Evolutionary conservation across 495 filamentous ascomycete species (phyloP).

Genomic region (Hypomontagnella submonticulosa): DNA sequence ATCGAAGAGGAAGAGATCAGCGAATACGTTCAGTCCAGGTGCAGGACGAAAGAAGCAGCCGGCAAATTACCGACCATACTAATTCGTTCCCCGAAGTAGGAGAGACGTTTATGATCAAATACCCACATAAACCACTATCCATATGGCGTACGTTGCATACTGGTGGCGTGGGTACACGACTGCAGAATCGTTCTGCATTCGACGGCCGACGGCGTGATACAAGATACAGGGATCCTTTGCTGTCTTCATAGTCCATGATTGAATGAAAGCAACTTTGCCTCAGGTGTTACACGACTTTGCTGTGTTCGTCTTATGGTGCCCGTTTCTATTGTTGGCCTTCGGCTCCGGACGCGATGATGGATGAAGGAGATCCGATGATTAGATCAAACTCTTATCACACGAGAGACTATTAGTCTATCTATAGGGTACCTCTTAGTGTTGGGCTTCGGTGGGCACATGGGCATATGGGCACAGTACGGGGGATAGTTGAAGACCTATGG

Average conservation of each 20-base stretch:
- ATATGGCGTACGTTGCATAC: neutral
- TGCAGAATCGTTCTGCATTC: neutral
- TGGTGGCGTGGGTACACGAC: constrained; percentile 10
- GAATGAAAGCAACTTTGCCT: no score
- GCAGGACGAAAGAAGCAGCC: neutral
- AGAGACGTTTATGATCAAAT: neutral
- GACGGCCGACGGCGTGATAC: neutral
- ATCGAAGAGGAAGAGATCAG: neutral
- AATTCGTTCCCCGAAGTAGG: neutral
- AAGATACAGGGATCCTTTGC: neutral
- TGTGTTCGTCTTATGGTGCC: no score
- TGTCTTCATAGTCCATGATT: no score
- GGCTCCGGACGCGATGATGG: no score
- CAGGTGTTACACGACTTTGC: no score
- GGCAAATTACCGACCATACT: no score
- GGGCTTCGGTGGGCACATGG: no score
- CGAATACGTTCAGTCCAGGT: neutral
- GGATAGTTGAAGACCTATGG: neutral
- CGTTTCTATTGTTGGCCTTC: no score
- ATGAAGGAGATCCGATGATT: no score
- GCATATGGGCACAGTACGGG: neutral
- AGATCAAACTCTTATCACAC: neutral
- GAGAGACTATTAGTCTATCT: neutral
- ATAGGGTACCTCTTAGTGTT: neutral
- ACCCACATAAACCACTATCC: neutral